Percentiles rank a stretch among this genome's conserved stretches.
Conservation (phyloP, 148 eudicot genomes). For the Nepenthes mirabilis region DNA sequence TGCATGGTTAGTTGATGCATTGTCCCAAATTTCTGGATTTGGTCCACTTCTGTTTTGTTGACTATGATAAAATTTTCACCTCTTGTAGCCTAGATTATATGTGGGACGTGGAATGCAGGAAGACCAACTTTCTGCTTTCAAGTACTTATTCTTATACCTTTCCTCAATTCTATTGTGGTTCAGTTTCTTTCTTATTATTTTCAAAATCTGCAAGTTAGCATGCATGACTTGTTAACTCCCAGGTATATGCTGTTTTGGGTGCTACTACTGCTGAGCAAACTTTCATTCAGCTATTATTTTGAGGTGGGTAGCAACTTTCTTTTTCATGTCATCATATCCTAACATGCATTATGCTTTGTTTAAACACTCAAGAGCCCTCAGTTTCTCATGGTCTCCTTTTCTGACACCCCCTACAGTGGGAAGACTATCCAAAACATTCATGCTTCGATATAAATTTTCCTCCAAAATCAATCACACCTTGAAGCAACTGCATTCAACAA, state of each 20-base stretch:
- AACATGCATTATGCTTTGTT: not conserved
- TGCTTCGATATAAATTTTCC: too few species aligned
- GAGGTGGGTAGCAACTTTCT: constrained; percentile 36
- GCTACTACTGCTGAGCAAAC: constrained; percentile 73
- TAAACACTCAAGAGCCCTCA: too few species aligned
- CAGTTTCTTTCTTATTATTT: constrained; percentile 4
- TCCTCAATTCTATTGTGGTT: constrained; percentile 8
- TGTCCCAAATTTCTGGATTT: too few species aligned
- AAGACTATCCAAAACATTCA: too few species aligned
- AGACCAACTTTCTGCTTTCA: constrained; percentile 62
- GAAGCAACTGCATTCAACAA: too few species aligned
- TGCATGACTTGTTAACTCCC: constrained; percentile 2
- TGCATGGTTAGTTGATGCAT: not conserved
- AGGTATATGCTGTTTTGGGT: constrained; percentile 93
- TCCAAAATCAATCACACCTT: too few species aligned
- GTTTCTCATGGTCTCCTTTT: too few species aligned
- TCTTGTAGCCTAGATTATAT: constrained; percentile 61
- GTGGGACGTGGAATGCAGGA: constrained; percentile 99
- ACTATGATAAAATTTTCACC: not conserved
- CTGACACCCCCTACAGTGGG: too few species aligned
- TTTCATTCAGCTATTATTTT: constrained; percentile 83
- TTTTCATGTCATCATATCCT: not conserved
- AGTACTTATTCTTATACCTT: constrained; percentile 31
- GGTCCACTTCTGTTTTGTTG: too few species aligned
- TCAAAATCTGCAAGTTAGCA: not conserved